Evolutionary conservation across 805 yeast genomes (phyloP).

Genomic region (Ogataea methylovora): DNA sequence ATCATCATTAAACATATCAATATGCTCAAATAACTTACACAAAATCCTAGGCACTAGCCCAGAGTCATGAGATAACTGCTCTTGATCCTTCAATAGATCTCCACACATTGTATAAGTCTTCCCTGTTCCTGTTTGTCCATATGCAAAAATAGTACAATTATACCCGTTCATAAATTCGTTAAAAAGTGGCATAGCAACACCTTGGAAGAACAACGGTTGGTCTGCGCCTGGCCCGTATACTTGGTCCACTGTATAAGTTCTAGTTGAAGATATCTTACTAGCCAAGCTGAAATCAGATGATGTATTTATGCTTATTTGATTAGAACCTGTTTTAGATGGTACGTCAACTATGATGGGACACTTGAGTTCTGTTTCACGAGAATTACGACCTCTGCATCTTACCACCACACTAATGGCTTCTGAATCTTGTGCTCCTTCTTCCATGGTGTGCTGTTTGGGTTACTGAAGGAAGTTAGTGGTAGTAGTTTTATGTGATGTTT

Average conservation of each 20-base stretch:
- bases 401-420: conserved; percentile 43
- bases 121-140: conserved; percentile 59
- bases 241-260: conserved; percentile 45
- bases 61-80: conserved; percentile 8
- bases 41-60: conserved; percentile 48
- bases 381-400: conserved; percentile 45
- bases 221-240: conserved; percentile 48
- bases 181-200: conserved; percentile 40
- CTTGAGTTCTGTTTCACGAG: conserved; percentile 34
- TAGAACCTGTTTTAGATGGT: conserved; percentile 26
- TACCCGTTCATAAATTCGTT: conserved; percentile 42
- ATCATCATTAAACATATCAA: conserved; percentile 18
- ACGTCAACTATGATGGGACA: conserved; percentile 42
- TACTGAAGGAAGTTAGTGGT: too few relatives aligned
- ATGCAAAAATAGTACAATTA: conserved; percentile 50
- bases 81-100: conserved; percentile 11
- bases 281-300: conserved; percentile 17
- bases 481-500: too few relatives aligned
- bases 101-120: conserved; percentile 59
- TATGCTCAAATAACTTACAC: conserved; percentile 29
- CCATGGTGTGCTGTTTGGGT: too few relatives aligned
- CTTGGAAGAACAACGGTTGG: conserved; percentile 36
- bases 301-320: conserved; percentile 17
- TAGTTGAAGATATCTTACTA: conserved; percentile 17
- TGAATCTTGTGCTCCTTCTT: not conserved